Base-by-base conservation (phyloP, 441 rosid species). In the Corymbia calophylla region DNA sequence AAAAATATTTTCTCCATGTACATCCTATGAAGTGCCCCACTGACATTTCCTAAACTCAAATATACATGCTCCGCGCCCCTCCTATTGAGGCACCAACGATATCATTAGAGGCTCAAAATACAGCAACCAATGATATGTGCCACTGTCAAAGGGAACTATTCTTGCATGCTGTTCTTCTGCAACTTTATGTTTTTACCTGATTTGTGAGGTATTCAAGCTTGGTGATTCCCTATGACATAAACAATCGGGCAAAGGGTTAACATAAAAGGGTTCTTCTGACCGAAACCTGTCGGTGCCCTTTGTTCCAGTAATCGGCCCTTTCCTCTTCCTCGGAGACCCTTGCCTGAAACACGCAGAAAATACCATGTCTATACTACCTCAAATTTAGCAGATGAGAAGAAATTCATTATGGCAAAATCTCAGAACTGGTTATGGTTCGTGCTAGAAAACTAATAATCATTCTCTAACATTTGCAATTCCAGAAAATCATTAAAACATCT, bases 321-420 rank as follows among this genome's bases (percentile, higher is more conserved):
- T 97, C 91, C 99, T 95, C 94, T 92, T 98, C 94, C 97, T 94
- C 0, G 99, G 98, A 14, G 99, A 95, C 48, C 99, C 99, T 95
- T 94, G 98, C 92, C 99, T 98, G 93, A 77, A 77, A 77, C 84
- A 77, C 23, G n/a, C n/a, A 44, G 84, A 77, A 77, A 77, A 7
- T 44, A 77, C 84, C 84, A 77, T 77, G n/a, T 77, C 53, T 44
- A 44, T 77, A 44, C 84, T 77, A 77, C 17, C 27, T 51, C 18
- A 25, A 23, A 77, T 44, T 23, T 13, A n/a, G 66, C 84, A 47
- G 39, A 53, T 32, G 80, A 53, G 54, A 70, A 70, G 51, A 49
- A 51, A 70, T 44, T 21, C 54, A 53, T 32, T 77, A 77, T 2
- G 8, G 51, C 25, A 39, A 73, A 39, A 51, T 77, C 84, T 77